These are phyloP conservation scores for Thelephora ganbajun DNA, from an alignment of 768 basidiomycete species.

Conservation along the genomic window DNA sequence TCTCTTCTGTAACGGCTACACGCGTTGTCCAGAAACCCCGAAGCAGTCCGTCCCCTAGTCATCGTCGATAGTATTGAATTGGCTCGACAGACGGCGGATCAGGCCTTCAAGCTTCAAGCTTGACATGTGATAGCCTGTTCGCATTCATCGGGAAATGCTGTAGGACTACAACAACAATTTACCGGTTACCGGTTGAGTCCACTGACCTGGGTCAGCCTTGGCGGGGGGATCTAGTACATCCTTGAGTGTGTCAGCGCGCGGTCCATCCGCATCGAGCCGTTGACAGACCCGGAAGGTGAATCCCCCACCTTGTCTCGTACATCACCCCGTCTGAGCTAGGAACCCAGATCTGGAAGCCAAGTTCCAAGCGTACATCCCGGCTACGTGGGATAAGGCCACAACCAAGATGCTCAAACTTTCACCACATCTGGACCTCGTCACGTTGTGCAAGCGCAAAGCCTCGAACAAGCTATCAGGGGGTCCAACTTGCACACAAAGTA, in stretches of 20 bases:
- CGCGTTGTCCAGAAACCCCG: no score
- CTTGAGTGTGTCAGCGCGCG: slow-evolving; percentile 66
- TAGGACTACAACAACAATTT: slow-evolving; percentile 44
- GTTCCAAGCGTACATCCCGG: slow-evolving; percentile 44
- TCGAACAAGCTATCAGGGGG: no score
- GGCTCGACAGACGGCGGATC: no score
- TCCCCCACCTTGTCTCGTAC: neutral
- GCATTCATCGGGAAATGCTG: slow-evolving; percentile 34
- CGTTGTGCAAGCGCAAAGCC: no score
- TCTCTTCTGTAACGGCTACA: no score
- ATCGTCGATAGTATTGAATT: no score
- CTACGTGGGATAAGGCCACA: slow-evolving; percentile 29
- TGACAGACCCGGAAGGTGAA: slow-evolving; percentile 22
- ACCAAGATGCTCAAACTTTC: slow-evolving; percentile 33
- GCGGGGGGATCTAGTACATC: slow-evolving; percentile 52
- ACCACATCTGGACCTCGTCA: slow-evolving; percentile 39
- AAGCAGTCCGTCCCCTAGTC: no score
- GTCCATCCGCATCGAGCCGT: slow-evolving; percentile 45
- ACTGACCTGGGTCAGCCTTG: slow-evolving; percentile 73
- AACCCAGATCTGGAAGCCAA: slow-evolving; percentile 17
- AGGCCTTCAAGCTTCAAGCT: slow-evolving; percentile 60
- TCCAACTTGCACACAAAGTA: no score
- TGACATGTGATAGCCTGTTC: slow-evolving; percentile 68
- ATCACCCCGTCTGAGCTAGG: neutral
- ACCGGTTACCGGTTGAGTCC: slow-evolving; percentile 32